Evolutionary conservation across 768 basidiomycete species (phyloP).

Genomic region (Panaeolus papilionaceus): DNA sequence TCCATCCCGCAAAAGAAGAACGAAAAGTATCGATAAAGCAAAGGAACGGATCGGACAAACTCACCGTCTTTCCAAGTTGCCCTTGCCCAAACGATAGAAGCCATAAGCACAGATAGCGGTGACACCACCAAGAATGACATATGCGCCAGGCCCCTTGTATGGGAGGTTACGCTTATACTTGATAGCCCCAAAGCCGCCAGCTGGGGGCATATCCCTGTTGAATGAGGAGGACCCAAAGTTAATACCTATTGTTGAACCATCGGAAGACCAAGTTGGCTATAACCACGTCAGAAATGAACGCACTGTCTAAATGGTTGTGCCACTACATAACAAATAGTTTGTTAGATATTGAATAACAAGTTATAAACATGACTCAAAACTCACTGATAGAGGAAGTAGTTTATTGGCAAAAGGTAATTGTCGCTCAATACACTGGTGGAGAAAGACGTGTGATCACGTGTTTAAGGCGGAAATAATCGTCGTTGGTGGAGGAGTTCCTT

Average conservation of each 20-base stretch:
- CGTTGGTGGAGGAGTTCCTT: constrained; percentile 9
- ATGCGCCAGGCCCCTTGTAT: constrained; percentile 83
- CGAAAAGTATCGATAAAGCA: constrained; percentile 1
- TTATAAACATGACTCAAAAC: neutral
- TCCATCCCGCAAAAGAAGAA: neutral
- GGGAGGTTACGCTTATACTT: constrained; percentile 97
- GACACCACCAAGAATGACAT: constrained; percentile 86
- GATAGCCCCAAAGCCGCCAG: constrained; percentile 91
- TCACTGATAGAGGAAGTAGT: neutral
- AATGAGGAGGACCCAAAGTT: constrained; percentile 15
- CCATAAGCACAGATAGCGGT: constrained; percentile 87
- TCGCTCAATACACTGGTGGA: constrained; percentile 18
- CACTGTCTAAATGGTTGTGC: constrained; percentile 69
- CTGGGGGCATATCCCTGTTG: constrained; percentile 91
- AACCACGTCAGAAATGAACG: constrained; percentile 35
- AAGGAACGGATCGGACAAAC: constrained; percentile 39
- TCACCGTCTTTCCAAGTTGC: constrained; percentile 92
- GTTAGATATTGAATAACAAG: constrained; percentile 7
- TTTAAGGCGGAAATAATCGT: constrained; percentile 2
- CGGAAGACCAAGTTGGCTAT: neutral
- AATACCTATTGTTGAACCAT: neutral
- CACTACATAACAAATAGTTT: constrained; percentile 45
- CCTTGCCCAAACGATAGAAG: constrained; percentile 90
- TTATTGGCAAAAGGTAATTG: neutral
- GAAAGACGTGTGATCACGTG: constrained; percentile 14